Evolutionary conservation across 768 basidiomycete genomes (phyloP).

Genomic region (Lactifluus hygrophoroides): DNA sequence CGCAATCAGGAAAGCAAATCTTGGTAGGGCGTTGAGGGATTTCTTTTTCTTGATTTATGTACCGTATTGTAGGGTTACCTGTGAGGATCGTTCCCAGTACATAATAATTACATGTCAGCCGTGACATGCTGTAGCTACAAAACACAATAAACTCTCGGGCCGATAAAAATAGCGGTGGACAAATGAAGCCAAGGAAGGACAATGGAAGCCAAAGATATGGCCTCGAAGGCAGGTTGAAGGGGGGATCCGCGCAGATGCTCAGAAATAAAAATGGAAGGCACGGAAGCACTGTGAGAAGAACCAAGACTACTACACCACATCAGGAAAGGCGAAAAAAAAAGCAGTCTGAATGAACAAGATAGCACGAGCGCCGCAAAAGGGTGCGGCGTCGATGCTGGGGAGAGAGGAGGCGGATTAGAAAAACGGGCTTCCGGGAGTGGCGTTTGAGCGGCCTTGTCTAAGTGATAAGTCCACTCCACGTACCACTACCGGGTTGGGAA

Average conservation of each 20-base stretch:
- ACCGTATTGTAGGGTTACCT: background rate
- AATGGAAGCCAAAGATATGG: background rate
- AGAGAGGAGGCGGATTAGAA: background rate
- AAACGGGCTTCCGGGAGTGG: background rate
- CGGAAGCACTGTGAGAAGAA: background rate
- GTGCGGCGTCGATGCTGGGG: background rate
- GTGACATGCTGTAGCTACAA: background rate
- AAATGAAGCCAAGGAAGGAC: background rate
- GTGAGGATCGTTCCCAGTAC: background rate
- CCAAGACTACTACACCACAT: background rate
- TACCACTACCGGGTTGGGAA: no score
- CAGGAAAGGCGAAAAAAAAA: background rate
- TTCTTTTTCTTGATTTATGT: background rate
- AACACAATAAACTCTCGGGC: background rate
- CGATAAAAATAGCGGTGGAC: background rate
- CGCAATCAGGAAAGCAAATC: background rate
- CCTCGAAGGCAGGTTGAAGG: background rate
- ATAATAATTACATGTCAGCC: conserved; percentile 1
- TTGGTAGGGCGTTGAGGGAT: background rate
- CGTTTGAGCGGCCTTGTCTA: no score
- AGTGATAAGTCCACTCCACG: no score
- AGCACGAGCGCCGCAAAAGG: background rate
- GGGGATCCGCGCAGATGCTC: background rate
- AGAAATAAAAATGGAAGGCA: background rate
- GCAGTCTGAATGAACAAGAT: background rate